These are phyloP conservation scores for Basidiobolus meristosporus DNA, from an alignment of 371 early-diverging fungal species.

Conservation along the genomic window DNA sequence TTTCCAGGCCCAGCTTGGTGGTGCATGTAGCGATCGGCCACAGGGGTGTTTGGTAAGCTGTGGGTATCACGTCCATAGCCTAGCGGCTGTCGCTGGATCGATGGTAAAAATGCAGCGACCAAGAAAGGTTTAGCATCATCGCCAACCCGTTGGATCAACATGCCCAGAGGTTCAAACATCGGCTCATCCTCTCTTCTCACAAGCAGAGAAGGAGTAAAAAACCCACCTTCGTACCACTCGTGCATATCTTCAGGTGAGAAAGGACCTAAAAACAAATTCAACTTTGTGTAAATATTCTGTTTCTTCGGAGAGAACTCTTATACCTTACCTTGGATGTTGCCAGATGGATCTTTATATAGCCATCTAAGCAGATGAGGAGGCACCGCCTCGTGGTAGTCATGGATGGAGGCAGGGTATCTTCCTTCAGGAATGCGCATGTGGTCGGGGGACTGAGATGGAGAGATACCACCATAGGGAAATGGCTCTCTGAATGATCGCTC, in stretches of 20 bases:
- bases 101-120: constrained; percentile 5
- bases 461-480: neutral
- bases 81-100: constrained; percentile 1
- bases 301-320: no score
- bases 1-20: neutral
- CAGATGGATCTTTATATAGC: constrained; percentile 16
- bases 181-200: constrained; percentile 51
- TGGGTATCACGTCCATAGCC: neutral
- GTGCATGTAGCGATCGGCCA: neutral
- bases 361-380: constrained; percentile 17
- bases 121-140: constrained; percentile 44
- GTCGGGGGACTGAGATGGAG: neutral
- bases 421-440: neutral
- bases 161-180: constrained; percentile 42
- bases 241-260: constrained; percentile 68
- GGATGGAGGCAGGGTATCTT: neutral
- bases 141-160: constrained; percentile 31
- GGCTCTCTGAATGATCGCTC: no score
- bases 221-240: constrained; percentile 70
- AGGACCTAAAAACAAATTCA: constrained; percentile 15
- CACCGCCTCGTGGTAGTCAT: neutral
- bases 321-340: constrained; percentile 16
- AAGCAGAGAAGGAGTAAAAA: constrained; percentile 45
- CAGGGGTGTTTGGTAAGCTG: neutral
- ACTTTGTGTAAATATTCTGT: no score